Conservation (phyloP, 352 stramenopile genomes). For the Lagenidium sp. region DNA sequence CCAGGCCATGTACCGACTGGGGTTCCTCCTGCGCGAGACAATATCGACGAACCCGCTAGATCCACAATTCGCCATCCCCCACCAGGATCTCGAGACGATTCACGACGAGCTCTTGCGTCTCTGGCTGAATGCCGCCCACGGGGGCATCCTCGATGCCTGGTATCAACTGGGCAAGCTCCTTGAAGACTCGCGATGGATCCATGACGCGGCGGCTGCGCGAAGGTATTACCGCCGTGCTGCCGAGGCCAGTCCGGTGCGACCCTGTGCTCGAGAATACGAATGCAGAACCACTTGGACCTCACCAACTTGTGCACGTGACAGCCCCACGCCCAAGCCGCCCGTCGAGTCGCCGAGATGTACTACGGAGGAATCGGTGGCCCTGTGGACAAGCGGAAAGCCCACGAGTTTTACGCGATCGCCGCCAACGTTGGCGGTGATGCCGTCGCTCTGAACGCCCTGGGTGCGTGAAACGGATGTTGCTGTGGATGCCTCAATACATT, state of each 20-base stretch:
- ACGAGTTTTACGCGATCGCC: slow-evolving; percentile 47
- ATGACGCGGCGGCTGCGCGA: slow-evolving; percentile 35
- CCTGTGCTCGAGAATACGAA: too few relatives aligned
- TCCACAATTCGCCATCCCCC: too few relatives aligned
- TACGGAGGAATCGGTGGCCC: slow-evolving; percentile 49
- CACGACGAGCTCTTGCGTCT: slow-evolving; percentile 56
- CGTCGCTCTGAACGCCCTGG: slow-evolving; percentile 62
- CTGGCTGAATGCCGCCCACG: slow-evolving; percentile 38
- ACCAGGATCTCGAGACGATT: slow-evolving; percentile 36
- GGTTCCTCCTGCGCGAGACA: slow-evolving; percentile 26
- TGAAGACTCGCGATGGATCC: slow-evolving; percentile 37
- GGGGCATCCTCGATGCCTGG: slow-evolving; percentile 25
- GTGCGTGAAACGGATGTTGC: slow-evolving; percentile 22
- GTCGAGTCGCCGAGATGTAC: slow-evolving; percentile 45
- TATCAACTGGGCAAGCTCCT: slow-evolving; percentile 40
- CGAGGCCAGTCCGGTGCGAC: slow-evolving; percentile 11
- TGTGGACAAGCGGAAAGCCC: slow-evolving; percentile 36
- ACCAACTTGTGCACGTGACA: too few relatives aligned
- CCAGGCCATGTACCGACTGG: slow-evolving; percentile 47
- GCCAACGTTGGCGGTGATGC: slow-evolving; percentile 33
- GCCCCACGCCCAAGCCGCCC: slow-evolving; percentile 31
- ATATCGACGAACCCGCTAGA: too few relatives aligned
- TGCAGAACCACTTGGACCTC: too few relatives aligned
- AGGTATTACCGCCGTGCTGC: slow-evolving; percentile 56
- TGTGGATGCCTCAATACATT: too few relatives aligned